Percentiles rank a stretch among this genome's conserved stretches.
These are phyloP conservation scores for Polytrichum formosum DNA, from an alignment of 225 moss, liverwort and hornwort species.

Conservation along the genomic window DNA sequence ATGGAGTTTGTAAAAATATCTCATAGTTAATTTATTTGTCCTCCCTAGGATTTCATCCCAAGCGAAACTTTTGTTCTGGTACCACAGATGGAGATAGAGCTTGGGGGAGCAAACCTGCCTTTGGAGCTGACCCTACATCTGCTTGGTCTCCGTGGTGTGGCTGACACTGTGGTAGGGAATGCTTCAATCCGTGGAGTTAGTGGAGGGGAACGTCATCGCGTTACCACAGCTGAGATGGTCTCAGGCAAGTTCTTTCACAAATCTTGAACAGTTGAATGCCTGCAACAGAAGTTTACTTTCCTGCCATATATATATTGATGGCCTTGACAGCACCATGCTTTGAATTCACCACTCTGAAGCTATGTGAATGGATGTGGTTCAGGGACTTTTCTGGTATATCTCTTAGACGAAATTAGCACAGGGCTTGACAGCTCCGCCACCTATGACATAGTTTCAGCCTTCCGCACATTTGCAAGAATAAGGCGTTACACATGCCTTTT, in stretches of 20 bases:
- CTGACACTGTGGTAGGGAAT: constrained; percentile 62
- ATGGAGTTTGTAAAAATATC: too few species aligned
- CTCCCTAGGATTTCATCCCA: too few species aligned
- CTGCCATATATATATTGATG: too few species aligned
- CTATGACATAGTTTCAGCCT: constrained; percentile 82
- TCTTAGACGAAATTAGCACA: constrained; percentile 86
- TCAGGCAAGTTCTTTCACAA: constrained; percentile 36
- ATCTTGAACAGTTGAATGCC: too few species aligned
- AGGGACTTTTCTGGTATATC: constrained; percentile 67
- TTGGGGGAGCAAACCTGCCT: constrained; percentile 62
- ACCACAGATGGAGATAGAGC: constrained; percentile 53
- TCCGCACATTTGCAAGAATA: constrained; percentile 73
- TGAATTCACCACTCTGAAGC: too few species aligned
- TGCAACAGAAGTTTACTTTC: too few species aligned
- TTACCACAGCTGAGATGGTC: constrained; percentile 88
- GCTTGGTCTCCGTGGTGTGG: constrained; percentile 68
- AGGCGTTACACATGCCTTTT: constrained; percentile 74
- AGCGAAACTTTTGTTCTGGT: too few species aligned
- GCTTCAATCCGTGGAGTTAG: constrained; percentile 64
- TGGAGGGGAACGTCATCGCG: constrained; percentile 86
- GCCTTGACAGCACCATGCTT: too few species aligned
- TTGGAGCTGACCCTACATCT: constrained; percentile 73
- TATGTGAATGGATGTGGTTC: constrained; percentile 9
- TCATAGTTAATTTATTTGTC: too few species aligned
- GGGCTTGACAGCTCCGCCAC: constrained; percentile 88